phyloP scores from a whole-genome alignment of 305 asterid genomes.

The Solanum hybrid region DNA sequence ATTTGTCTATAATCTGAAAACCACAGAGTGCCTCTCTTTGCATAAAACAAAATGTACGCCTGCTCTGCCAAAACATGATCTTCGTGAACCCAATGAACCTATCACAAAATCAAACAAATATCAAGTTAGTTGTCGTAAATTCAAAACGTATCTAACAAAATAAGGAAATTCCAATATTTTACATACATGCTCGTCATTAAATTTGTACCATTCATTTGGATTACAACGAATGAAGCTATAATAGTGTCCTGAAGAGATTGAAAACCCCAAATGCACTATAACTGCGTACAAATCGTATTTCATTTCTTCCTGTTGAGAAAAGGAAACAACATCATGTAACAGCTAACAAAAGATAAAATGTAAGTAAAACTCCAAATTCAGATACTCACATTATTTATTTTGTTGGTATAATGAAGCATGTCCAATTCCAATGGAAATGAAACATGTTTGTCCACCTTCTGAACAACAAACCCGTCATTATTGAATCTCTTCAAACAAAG shows the following conservation, averaged over 20 bases:
- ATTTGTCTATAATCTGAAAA: no score
- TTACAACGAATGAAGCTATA: not conserved
- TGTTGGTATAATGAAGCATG: not conserved
- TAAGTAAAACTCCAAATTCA: no score
- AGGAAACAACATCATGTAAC: not conserved
- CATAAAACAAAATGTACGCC: no score
- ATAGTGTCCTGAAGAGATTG: not conserved
- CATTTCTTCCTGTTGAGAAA: not conserved
- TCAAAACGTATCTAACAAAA: no score
- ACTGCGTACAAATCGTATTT: not conserved
- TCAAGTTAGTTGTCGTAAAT: not conserved
- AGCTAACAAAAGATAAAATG: not conserved
- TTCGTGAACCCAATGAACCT: not conserved
- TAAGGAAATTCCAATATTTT: not conserved
- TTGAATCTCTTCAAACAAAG: not conserved
- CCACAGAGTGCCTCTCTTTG: not conserved
- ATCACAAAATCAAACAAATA: not conserved
- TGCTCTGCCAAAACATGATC: not conserved
- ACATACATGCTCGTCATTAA: not conserved
- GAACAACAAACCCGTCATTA: not conserved
- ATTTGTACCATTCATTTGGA: not conserved
- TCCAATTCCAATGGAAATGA: not conserved
- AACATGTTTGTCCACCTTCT: not conserved
- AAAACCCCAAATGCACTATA: not conserved
- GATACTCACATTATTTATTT: not conserved